phyloP scores from a whole-genome alignment of 2,329 filamentous ascomycete genomes.

The Colletotrichum truncatum region DNA sequence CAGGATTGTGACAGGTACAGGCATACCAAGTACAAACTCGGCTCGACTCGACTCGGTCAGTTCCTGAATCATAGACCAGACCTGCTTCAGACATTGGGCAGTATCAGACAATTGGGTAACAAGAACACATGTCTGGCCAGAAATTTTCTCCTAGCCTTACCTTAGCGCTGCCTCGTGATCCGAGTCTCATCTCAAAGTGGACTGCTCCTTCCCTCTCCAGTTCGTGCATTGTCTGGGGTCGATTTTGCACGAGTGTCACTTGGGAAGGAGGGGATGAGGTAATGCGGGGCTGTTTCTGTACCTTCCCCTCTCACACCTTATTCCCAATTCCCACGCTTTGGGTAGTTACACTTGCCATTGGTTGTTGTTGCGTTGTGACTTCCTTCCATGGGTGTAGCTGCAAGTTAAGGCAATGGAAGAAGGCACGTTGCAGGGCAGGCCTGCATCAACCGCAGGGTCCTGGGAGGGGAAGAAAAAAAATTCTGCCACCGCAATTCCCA shows the following conservation, averaged over 20 bases:
- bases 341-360: not conserved
- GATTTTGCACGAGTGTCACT: slow-evolving; percentile 15
- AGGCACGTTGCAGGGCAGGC: not conserved
- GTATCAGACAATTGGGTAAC: not conserved
- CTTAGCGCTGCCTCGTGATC: slow-evolving; percentile 15
- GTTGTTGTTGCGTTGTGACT: not conserved
- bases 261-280: slow-evolving; percentile 22
- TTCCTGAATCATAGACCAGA: not conserved
- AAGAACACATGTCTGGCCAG: not conserved
- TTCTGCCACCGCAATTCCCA: not conserved
- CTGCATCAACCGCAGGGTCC: slow-evolving; percentile 8
- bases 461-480: too few species aligned
- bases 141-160: not conserved
- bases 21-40: not conserved
- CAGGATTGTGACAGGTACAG: not conserved
- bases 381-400: not conserved
- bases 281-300: slow-evolving; percentile 18
- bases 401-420: not conserved
- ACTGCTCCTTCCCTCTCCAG: slow-evolving; percentile 25
- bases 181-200: not conserved
- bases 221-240: slow-evolving; percentile 19
- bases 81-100: not conserved
- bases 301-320: not conserved
- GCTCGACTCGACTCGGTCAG: not conserved
- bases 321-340: not conserved